phyloP scores from a whole-genome alignment of 306 rosid species.

The Vigna unguiculata region DNA sequence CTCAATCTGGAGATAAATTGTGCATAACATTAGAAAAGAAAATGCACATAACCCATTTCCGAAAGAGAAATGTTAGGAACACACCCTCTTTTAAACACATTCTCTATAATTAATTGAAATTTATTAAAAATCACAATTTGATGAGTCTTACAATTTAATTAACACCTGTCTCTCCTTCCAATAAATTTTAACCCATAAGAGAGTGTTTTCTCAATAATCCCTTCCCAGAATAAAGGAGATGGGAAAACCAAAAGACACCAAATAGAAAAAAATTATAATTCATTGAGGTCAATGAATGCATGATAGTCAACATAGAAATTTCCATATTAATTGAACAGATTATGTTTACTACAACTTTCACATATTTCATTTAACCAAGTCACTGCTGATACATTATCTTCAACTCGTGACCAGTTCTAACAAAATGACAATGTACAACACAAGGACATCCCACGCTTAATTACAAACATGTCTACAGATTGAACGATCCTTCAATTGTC shows the following conservation, averaged over 20 bases:
- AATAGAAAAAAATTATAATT: not conserved
- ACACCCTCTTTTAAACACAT: not conserved
- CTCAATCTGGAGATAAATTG: conserved; percentile 64
- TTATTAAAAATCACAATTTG: no score
- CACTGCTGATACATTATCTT: conserved; percentile 10
- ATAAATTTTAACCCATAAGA: no score
- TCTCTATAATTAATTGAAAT: no score
- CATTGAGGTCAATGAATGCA: not conserved
- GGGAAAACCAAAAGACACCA: conserved; percentile 4
- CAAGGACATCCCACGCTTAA: not conserved
- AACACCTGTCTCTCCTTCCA: no score
- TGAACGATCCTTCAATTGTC: conserved; percentile 10
- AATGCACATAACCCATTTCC: not conserved
- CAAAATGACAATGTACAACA: conserved; percentile 21
- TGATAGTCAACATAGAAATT: conserved; percentile 8
- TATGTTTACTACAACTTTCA: not conserved
- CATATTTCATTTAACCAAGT: not conserved
- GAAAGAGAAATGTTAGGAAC: no score
- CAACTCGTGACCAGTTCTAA: conserved; percentile 4
- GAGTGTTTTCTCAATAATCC: not conserved
- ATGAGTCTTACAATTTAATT: no score
- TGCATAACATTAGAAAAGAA: not conserved
- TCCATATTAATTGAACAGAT: not conserved
- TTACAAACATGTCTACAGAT: conserved; percentile 8
- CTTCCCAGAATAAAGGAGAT: not conserved